Evolutionary conservation across 169 alveolate genomes (phyloP).

Genomic region (Perkinsus chesapeaki): DNA sequence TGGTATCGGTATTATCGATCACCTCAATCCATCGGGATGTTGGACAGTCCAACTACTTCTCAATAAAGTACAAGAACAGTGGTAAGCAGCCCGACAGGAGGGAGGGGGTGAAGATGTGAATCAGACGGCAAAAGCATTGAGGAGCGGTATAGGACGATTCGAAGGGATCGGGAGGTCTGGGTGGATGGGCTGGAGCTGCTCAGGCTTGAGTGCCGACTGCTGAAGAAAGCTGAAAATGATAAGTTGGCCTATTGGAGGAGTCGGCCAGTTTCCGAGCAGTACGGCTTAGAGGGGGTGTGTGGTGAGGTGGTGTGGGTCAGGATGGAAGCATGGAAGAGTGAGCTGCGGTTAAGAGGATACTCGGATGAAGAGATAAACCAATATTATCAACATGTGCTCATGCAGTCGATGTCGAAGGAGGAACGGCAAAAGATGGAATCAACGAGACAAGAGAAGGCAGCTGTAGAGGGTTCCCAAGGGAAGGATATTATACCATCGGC

Average conservation of each 20-base stretch:
- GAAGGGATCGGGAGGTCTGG: background rate
- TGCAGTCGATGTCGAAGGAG: background rate
- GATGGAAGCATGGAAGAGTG: background rate
- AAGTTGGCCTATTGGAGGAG: background rate
- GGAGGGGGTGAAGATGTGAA: background rate
- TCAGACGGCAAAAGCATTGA: background rate
- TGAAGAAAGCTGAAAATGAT: background rate
- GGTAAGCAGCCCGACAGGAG: background rate
- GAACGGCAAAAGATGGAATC: too few relatives aligned
- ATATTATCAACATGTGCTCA: background rate
- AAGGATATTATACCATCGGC: too few relatives aligned
- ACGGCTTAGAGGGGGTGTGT: background rate
- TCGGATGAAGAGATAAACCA: background rate
- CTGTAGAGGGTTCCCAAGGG: too few relatives aligned
- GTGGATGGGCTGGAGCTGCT: background rate
- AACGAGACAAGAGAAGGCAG: too few relatives aligned
- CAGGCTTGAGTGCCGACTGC: background rate
- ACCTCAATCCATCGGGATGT: background rate
- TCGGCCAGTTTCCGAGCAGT: background rate
- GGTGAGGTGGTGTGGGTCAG: background rate
- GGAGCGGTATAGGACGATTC: background rate
- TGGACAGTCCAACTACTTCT: background rate
- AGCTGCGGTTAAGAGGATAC: background rate
- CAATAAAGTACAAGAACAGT: background rate
- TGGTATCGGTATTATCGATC: background rate